Evolutionary conservation across 805 yeast genomes (phyloP), one percentile per base, ranked within the genome.

Genomic region (Saccharomyces eubayanus): DNA sequence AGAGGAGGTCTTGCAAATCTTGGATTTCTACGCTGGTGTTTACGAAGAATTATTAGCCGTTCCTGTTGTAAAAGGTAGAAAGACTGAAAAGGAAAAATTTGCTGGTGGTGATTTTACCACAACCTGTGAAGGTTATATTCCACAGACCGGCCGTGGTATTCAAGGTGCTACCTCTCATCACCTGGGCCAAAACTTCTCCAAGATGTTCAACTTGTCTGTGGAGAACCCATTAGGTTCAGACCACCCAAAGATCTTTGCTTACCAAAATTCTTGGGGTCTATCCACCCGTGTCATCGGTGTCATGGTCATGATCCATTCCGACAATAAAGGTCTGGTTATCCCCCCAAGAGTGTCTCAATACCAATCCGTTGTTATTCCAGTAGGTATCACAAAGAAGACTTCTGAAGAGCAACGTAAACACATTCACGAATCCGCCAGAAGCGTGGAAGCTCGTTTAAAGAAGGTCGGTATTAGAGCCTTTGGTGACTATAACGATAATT

Each of bases 141-240:
- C 97, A 62, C 88, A 97, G 57, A 94, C 98, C 53, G 99, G 99
- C 65, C 88, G 99, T 79, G 99, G 98, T 80, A 94, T 94, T 64
- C 99, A 94, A 77, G 99, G 98, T 74, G 99, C 92, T 57, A 94
- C 99, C 40, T 90, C 97, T 41, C 99, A 94, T 77, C 94, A 91
- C 71, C 78, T 94, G 71, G 99, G 99, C 62, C 95, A 89, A 74
- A 94, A 94, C 81, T 94, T 94, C 78, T 91, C 98, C 62, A 92
- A 91, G 77, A 94, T 94, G 99, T 94, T 94, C 76, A 86, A 89
- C 76, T 89, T 94, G 62, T 76, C 86, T 43, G 99, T 95, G 51
- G 99, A 94, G 76, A 88, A 89, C 72, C 99, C 99, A 62, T 87
- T 86, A 56, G 96, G 96, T 51, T 68, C 85, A 21, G 95, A 88